Conservation (phyloP, 2,329 filamentous ascomycete genomes). For the Paecilomyces dactylethromorphus region DNA sequence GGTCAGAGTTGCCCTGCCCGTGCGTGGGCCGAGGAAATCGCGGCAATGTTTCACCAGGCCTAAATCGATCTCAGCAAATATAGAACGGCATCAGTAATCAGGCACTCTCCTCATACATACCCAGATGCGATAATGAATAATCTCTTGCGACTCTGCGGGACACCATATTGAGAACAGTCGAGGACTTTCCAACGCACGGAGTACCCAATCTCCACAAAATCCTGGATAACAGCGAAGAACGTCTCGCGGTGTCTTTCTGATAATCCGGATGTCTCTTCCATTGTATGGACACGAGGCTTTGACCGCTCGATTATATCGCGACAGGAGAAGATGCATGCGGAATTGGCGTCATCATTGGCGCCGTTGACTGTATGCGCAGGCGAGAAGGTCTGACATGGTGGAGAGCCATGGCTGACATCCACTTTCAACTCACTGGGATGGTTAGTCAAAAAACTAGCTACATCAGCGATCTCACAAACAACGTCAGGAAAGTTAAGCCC, state of each 20-base stretch:
- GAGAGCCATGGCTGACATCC: slow-evolving; percentile 68
- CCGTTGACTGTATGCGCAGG: slow-evolving; percentile 58
- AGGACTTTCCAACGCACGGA: slow-evolving; percentile 64
- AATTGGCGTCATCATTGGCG: slow-evolving; percentile 61
- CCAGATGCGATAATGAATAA: slow-evolving; percentile 49
- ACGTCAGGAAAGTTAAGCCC: slow-evolving; percentile 48
- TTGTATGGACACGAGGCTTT: slow-evolving; percentile 62
- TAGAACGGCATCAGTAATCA: slow-evolving; percentile 12
- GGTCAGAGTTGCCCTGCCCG: slow-evolving; percentile 19
- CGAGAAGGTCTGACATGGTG: slow-evolving; percentile 72
- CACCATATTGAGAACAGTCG: slow-evolving; percentile 42
- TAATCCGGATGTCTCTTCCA: slow-evolving; percentile 74
- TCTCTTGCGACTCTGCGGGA: slow-evolving; percentile 43
- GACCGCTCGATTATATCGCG: slow-evolving; percentile 50
- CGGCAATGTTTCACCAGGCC: slow-evolving; percentile 66
- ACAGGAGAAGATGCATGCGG: slow-evolving; percentile 46
- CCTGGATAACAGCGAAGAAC: slow-evolving; percentile 55
- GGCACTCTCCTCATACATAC: slow-evolving; percentile 26
- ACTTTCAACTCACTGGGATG: slow-evolving; percentile 36
- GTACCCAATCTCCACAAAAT: slow-evolving; percentile 60
- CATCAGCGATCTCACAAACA: slow-evolving; percentile 28
- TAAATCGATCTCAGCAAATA: slow-evolving; percentile 47
- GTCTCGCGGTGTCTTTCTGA: slow-evolving; percentile 47
- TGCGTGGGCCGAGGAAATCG: slow-evolving; percentile 60
- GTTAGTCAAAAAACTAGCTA: slow-evolving; percentile 41